phyloP scores from a whole-genome alignment of 495 filamentous ascomycete genomes.

The Trichoderma virens region DNA sequence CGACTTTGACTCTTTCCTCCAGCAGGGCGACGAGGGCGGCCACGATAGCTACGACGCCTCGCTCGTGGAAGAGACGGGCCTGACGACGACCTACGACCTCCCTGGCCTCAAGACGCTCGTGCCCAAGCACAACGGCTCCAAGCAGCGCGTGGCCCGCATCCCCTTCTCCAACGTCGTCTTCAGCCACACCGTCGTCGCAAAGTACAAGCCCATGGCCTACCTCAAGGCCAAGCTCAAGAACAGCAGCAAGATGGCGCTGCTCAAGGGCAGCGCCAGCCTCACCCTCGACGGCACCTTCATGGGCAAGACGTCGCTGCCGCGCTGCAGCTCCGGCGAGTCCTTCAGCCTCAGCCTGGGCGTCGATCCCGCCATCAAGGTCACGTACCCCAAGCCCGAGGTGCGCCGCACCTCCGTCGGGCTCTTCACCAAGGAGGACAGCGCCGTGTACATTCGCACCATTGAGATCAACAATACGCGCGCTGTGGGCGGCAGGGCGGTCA shows the following conservation, averaged over 20 bases:
- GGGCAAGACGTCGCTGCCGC: constrained; percentile 50
- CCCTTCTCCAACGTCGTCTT: constrained; percentile 35
- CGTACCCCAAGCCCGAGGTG: constrained; percentile 55
- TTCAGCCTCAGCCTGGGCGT: constrained; percentile 58
- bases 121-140: constrained; percentile 32
- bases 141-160: constrained; percentile 41
- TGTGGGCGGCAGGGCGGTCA: constrained; percentile 34
- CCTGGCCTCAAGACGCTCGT: constrained; percentile 42
- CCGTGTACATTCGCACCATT: constrained; percentile 49
- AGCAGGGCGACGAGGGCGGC: not conserved
- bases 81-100: constrained; percentile 57
- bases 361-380: constrained; percentile 54
- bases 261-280: constrained; percentile 52
- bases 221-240: constrained; percentile 58
- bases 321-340: constrained; percentile 44
- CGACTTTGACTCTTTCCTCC: too few species aligned
- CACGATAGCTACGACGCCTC: constrained; percentile 19
- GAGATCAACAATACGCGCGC: constrained; percentile 53
- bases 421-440: constrained; percentile 50
- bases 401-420: constrained; percentile 43
- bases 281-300: constrained; percentile 64
- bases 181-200: constrained; percentile 53
- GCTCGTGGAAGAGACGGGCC: constrained; percentile 41
- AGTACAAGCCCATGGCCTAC: constrained; percentile 58
- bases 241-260: constrained; percentile 48